These are phyloP conservation scores for Agaricales sp. DNA, from an alignment of 1,284 basidiomycete genomes.

Conservation along the genomic window DNA sequence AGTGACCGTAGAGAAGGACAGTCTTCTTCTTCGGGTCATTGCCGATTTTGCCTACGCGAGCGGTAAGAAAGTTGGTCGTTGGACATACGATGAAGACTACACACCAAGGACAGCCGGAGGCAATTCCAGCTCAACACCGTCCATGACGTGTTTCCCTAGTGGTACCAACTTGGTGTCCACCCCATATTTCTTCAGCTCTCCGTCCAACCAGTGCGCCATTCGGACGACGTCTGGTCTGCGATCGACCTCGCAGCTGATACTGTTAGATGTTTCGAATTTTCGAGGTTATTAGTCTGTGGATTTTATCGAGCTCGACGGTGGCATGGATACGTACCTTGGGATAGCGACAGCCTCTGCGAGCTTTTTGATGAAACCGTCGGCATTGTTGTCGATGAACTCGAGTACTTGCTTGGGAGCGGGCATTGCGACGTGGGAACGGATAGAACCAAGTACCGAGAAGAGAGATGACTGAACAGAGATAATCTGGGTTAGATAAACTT, in stretches of 20 bases:
- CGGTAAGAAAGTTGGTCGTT: too few species aligned
- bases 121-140: constrained; percentile 69
- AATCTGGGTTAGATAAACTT: too few species aligned
- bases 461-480: too few species aligned
- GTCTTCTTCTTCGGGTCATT: constrained; percentile 85
- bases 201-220: constrained; percentile 78
- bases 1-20: constrained; percentile 87
- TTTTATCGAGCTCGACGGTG: background rate
- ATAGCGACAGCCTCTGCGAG: constrained; percentile 82
- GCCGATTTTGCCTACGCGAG: constrained; percentile 75
- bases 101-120: constrained; percentile 76
- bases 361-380: constrained; percentile 66
- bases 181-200: constrained; percentile 64
- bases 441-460: too few species aligned
- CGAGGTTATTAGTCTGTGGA: background rate
- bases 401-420: background rate
- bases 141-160: constrained; percentile 77
- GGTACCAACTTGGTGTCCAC: constrained; percentile 66
- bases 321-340: constrained; percentile 69
- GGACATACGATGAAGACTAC: background rate
- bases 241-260: constrained; percentile 57
- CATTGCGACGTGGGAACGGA: background rate
- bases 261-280: too few species aligned
- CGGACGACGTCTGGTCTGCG: constrained; percentile 68
- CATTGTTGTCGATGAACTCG: constrained; percentile 52